Evolutionary conservation across 345 rosid genomes (phyloP).

Genomic region (Acer saccharum): DNA sequence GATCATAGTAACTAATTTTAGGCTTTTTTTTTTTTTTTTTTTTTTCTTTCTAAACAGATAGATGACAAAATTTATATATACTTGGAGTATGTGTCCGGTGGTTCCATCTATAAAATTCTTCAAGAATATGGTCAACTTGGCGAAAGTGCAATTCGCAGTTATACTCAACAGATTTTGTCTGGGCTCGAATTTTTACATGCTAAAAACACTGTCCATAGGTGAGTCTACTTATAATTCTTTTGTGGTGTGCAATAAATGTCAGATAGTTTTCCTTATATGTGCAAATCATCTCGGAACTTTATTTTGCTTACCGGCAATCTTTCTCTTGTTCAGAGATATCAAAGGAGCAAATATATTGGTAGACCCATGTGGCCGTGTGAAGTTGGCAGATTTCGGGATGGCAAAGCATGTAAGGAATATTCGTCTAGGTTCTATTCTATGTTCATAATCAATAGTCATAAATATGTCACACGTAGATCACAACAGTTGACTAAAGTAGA

Average conservation of each 20-base stretch:
- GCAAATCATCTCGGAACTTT: background rate
- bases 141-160: constrained; percentile 72
- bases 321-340: constrained; percentile 57
- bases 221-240: constrained; percentile 10
- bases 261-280: background rate
- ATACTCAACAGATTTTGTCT: constrained; percentile 75
- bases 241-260: background rate
- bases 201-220: constrained; percentile 79
- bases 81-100: constrained; percentile 84
- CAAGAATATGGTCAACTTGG: constrained; percentile 77
- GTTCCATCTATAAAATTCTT: constrained; percentile 84
- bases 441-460: background rate
- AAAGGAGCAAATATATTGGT: constrained; percentile 90
- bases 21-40: constrained; percentile 16
- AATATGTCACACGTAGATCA: constrained; percentile 2
- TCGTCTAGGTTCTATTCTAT: constrained; percentile 1
- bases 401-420: constrained; percentile 59
- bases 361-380: constrained; percentile 77
- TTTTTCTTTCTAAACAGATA: constrained; percentile 41
- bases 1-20: constrained; percentile 5
- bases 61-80: constrained; percentile 75
- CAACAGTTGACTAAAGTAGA: background rate
- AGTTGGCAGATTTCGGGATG: constrained; percentile 81
- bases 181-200: constrained; percentile 79
- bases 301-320: constrained; percentile 15